Percentiles rank a stretch among this genome's conserved stretches.
Conservation (phyloP, 2,329 filamentous ascomycete genomes). For the Neofusicoccum kwambonambiense region DNA sequence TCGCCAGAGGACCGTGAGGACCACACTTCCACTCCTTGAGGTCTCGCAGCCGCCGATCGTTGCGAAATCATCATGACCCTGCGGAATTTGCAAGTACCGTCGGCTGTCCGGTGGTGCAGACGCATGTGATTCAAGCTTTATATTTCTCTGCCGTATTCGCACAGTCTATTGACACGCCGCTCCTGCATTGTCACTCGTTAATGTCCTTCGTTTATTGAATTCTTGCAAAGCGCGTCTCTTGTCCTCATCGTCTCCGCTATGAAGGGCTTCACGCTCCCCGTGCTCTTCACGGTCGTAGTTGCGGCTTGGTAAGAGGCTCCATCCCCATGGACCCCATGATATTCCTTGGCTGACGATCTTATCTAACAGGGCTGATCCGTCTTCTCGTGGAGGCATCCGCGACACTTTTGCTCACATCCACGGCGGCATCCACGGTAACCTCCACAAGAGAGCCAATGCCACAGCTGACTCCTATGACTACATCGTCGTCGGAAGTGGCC, state of each 20-base stretch:
- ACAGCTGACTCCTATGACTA: constrained; percentile 52
- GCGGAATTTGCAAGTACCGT: background rate
- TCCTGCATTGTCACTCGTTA: background rate
- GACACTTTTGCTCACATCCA: no score
- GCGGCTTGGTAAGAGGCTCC: background rate
- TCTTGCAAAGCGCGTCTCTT: no score
- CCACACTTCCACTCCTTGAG: no score
- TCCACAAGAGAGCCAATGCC: no score
- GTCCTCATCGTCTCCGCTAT: background rate
- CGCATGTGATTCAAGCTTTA: background rate
- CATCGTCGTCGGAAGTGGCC: constrained; percentile 60
- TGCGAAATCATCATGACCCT: background rate
- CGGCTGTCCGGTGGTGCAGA: background rate
- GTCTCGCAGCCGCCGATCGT: background rate
- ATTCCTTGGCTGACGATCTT: background rate
- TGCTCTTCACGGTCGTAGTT: background rate
- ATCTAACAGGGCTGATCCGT: background rate
- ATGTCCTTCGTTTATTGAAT: background rate
- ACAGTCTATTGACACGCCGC: background rate
- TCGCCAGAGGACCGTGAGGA: no score
- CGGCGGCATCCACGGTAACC: no score
- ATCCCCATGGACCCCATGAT: background rate
- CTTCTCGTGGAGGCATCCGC: background rate
- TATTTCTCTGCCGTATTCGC: background rate
- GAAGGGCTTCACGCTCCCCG: background rate